Percentiles rank a stretch among this genome's conserved stretches.
phyloP scores from a whole-genome alignment of 2,329 filamentous ascomycete genomes.

The Anisogramma anomala region DNA sequence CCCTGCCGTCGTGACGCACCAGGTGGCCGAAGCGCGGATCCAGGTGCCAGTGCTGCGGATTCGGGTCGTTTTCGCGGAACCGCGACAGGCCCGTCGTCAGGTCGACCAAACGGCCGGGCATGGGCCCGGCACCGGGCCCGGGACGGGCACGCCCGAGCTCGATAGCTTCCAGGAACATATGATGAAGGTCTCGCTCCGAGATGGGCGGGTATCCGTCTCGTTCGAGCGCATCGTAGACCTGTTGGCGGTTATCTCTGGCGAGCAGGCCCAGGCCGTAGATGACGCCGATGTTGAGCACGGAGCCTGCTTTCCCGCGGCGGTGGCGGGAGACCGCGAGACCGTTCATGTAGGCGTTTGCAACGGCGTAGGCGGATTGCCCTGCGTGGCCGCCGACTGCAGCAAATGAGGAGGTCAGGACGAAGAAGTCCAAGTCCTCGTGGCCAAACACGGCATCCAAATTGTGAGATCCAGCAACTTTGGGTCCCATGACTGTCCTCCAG shows the following conservation, averaged over 20 bases:
- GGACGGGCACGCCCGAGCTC: no score
- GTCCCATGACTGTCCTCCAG: conserved; percentile 27
- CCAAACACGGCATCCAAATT: conserved; percentile 29
- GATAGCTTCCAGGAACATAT: conserved; percentile 41
- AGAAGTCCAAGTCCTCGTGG: conserved; percentile 28
- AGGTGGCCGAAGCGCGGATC: conserved; percentile 34
- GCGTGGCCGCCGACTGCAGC: conserved; percentile 32
- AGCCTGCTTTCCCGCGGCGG: conserved; percentile 24
- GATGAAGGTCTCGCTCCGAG: conserved; percentile 39
- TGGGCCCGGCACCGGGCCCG: no score
- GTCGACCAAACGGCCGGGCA: conserved; percentile 20
- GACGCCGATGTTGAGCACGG: conserved; percentile 34
- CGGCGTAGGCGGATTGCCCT: conserved; percentile 34
- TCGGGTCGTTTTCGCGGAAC: conserved; percentile 21
- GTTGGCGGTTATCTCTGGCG: conserved; percentile 26
- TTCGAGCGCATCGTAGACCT: conserved; percentile 30
- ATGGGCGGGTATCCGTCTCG: conserved; percentile 35
- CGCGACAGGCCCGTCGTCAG: conserved; percentile 31
- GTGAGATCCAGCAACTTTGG: conserved; percentile 29
- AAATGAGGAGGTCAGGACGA: conserved; percentile 36
- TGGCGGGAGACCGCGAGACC: conserved; percentile 28
- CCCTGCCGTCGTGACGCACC: conserved; percentile 16
- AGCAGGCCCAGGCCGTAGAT: conserved; percentile 34
- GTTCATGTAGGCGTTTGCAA: conserved; percentile 38
- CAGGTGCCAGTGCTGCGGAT: conserved; percentile 30